phyloP scores from a whole-genome alignment of 805 yeast genomes.

The Teunomyces gatunensis region DNA sequence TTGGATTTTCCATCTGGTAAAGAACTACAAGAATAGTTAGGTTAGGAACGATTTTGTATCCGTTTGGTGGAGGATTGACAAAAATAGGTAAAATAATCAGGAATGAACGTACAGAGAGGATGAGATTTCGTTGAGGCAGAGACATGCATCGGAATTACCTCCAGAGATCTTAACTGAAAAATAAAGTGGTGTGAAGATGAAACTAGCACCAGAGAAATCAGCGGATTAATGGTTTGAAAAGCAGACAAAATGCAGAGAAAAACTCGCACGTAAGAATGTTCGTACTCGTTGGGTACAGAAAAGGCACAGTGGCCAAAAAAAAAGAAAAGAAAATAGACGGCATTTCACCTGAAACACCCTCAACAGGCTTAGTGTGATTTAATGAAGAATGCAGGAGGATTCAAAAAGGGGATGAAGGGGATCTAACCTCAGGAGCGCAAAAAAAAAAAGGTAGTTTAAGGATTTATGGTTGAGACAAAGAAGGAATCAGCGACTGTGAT shows the following conservation, averaged over 20 bases:
- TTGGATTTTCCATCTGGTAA: not conserved
- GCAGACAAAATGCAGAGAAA: no score
- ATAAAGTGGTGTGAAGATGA: not conserved
- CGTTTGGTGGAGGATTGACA: not conserved
- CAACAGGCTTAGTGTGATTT: no score
- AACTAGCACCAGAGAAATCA: not conserved
- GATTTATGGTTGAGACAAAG: not conserved
- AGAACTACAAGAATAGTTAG: not conserved
- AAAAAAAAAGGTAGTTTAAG: not conserved
- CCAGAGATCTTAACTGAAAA: not conserved
- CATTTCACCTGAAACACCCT: no score
- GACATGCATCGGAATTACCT: not conserved
- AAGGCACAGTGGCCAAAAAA: no score
- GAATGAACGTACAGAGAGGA: not conserved
- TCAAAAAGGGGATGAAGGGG: no score
- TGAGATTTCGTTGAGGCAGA: not conserved
- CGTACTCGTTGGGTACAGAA: no score
- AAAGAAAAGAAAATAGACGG: no score
- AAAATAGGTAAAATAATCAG: not conserved
- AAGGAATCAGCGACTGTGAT: not conserved
- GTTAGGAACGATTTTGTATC: not conserved
- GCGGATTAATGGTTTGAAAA: no score
- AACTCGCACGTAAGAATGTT: no score
- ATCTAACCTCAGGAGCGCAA: no score
- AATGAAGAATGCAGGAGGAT: no score